Base-by-base conservation (phyloP, 441 rosid genomes). In the Eruca vesicaria region DNA sequence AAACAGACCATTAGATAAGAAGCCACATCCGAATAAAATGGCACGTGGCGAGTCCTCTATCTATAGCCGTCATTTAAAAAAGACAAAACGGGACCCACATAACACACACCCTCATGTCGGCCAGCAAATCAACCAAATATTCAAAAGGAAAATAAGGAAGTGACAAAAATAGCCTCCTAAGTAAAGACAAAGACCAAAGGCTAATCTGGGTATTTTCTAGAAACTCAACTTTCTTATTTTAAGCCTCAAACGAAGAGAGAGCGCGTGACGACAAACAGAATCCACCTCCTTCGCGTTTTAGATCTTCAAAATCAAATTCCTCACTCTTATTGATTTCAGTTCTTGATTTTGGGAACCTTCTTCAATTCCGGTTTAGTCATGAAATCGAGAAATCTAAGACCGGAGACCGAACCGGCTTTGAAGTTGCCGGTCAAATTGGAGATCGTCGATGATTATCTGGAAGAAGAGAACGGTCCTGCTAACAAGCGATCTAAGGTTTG, bases 381-480 rank as follows among this genome's bases (percentile, higher is more conserved):
- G 93, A 86, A 77, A 75, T 77, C 90, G 53, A 88, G 81, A 15
- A 80, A 82, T 66, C 35, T 73, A 2, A 78, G 67, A 56, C 78
- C 84, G 57, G 92, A 84, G 15, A 68, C 72, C 19, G 86, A 79
- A 61, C 73, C 86, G 78, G 58, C 80, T 68, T 71, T 88, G 18
- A 63, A 72, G 73, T 61, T 69, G 12, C 84, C 88, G 80, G 96
- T 93, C 71, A 93, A 89, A 80, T 73, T 85, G 18, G 98, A 91
- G 92, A 86, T 86, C 83, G 76, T 61, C 4, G 97, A 89, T 71
- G 96, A 93, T 64, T 43, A 82, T 15, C 76, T 87, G 48, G 97
- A 87, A 73, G 97, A 89, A 77, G 88, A 88, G 32, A 73, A 85
- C 14, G 90, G 85, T 28, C 88, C 90, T 68, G 81, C 74, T 50